These are phyloP conservation scores for Penstemon newberryi DNA, from an alignment of 257 asterid genomes.

Conservation along the genomic window DNA sequence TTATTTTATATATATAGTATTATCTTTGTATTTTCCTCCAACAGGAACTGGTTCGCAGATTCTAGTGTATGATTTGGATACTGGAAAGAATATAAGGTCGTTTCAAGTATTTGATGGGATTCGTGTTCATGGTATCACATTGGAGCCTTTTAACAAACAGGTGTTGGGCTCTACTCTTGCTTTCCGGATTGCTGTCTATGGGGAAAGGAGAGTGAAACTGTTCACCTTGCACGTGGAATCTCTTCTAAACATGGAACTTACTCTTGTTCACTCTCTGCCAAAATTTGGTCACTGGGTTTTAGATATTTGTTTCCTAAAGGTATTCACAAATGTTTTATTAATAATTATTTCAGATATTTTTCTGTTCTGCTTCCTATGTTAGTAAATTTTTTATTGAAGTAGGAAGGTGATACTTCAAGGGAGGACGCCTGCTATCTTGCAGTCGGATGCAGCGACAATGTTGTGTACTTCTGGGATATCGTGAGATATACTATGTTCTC, in stretches of 20 bases:
- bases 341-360: not conserved
- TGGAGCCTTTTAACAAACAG: slow-evolving; percentile 37
- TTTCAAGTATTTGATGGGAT: slow-evolving; percentile 81
- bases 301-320: slow-evolving; percentile 82
- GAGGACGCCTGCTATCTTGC: slow-evolving; percentile 52
- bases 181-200: slow-evolving; percentile 59
- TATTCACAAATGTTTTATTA: slow-evolving; percentile 14
- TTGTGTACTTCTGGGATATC: slow-evolving; percentile 75
- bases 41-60: slow-evolving; percentile 93
- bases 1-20: not conserved
- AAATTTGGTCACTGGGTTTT: slow-evolving; percentile 80
- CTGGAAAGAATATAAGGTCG: slow-evolving; percentile 46
- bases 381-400: slow-evolving; percentile 26
- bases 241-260: slow-evolving; percentile 32
- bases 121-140: slow-evolving; percentile 86
- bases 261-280: slow-evolving; percentile 57
- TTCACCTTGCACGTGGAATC: slow-evolving; percentile 50
- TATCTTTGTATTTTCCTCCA: not conserved
- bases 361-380: not conserved
- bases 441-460: slow-evolving; percentile 82
- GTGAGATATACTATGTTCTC: slow-evolving; percentile 40
- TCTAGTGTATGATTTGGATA: slow-evolving; percentile 55
- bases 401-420: slow-evolving; percentile 43
- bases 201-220: slow-evolving; percentile 88
- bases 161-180: slow-evolving; percentile 26